A percentile compares a stretch with the other conserved stretches of the same genome.
Conservation (phyloP, 345 rosid species). For the Mercurialis annua region DNA sequence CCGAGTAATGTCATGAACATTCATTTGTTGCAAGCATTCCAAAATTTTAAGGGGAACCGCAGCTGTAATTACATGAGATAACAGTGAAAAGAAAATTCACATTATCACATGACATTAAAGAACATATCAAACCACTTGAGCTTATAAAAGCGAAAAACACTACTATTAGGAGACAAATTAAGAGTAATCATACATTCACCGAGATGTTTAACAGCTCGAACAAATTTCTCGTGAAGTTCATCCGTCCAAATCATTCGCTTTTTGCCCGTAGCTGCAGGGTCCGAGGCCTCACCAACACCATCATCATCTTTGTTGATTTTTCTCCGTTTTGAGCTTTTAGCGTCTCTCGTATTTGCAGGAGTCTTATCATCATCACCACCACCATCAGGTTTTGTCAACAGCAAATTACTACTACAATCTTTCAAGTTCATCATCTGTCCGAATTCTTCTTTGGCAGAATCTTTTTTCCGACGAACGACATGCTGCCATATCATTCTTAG, state of each 20-base stretch:
- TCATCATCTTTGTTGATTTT: slow-evolving; percentile 1
- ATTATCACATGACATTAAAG: no score
- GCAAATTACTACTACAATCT: background rate
- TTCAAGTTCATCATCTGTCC: background rate
- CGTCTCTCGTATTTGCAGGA: background rate
- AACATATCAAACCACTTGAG: no score
- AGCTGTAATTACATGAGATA: slow-evolving; percentile 22
- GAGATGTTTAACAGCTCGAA: slow-evolving; percentile 25
- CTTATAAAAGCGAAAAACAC: no score
- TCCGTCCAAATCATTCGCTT: slow-evolving; percentile 33
- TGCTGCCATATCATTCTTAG: slow-evolving; percentile 34
- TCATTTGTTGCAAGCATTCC: slow-evolving; percentile 37
- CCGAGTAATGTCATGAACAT: slow-evolving; percentile 24
- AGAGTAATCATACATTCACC: slow-evolving; percentile 29
- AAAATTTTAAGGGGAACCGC: slow-evolving; percentile 42
- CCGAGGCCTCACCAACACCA: slow-evolving; percentile 3
- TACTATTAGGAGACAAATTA: no score
- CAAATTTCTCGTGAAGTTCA: slow-evolving; percentile 31
- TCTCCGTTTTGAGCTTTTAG: slow-evolving; percentile 11
- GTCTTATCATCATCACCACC: background rate
- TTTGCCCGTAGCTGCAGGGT: slow-evolving; percentile 14
- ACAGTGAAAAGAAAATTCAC: background rate
- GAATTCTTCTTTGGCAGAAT: background rate
- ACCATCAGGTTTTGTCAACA: background rate
- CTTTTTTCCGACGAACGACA: slow-evolving; percentile 23